These are phyloP conservation scores for Sodiomyces alkalinus DNA, from an alignment of 2,329 filamentous ascomycete species.

Conservation along the genomic window DNA sequence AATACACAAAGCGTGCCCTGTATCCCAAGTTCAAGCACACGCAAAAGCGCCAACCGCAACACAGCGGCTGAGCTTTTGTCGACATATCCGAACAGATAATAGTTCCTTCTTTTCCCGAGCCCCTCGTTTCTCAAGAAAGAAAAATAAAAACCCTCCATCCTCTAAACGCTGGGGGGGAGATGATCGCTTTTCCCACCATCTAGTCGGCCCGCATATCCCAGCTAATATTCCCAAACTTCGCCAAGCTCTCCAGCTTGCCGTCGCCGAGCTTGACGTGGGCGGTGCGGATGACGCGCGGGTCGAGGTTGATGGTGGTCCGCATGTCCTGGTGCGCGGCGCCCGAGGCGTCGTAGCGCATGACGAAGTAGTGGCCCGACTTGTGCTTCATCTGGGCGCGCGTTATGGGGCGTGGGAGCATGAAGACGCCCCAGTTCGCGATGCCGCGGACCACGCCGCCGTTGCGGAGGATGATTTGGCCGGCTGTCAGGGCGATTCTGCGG, in stretches of 20 bases:
- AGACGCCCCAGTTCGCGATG: conserved; percentile 89
- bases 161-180: too few relatives aligned
- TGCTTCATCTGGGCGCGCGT: conserved; percentile 73
- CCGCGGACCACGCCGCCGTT: conserved; percentile 82
- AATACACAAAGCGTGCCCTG: too few relatives aligned
- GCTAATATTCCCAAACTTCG: conserved; percentile 31
- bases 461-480: conserved; percentile 68
- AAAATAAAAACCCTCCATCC: too few relatives aligned
- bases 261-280: conserved; percentile 75
- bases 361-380: conserved; percentile 85
- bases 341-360: conserved; percentile 86
- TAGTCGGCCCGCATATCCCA: conserved; percentile 21
- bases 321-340: conserved; percentile 59
- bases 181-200: too few relatives aligned
- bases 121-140: too few relatives aligned
- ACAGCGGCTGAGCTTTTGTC: too few relatives aligned
- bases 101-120: too few relatives aligned
- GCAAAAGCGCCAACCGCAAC: too few relatives aligned
- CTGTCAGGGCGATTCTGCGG: conserved; percentile 68
- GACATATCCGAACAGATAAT: too few relatives aligned
- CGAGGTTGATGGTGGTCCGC: conserved; percentile 60
- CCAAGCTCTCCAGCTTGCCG: conserved; percentile 35
- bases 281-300: conserved; percentile 82
- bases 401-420: conserved; percentile 66
- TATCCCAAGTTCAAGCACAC: too few relatives aligned